phyloP scores from a whole-genome alignment of 2,329 filamentous ascomycete species.

The Fusarium sp. region DNA sequence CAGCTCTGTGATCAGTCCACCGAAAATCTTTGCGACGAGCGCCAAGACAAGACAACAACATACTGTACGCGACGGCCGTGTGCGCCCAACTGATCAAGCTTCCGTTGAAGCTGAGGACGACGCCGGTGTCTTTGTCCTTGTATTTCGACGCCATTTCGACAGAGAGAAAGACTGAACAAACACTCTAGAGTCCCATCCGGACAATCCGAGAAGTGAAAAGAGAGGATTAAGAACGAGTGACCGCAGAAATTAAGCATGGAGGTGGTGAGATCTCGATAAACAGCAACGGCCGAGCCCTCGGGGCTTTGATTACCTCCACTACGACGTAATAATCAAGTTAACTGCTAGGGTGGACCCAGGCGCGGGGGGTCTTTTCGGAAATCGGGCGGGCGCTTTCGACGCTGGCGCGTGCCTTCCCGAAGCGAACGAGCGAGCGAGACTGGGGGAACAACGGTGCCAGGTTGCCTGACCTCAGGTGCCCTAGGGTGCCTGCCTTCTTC shows the following conservation, averaged over 20 bases:
- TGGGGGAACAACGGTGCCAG: background rate
- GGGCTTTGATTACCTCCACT: conserved; percentile 43
- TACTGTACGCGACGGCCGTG: conserved; percentile 84
- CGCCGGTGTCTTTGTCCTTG: conserved; percentile 73
- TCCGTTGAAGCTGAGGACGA: conserved; percentile 76
- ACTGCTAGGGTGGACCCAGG: conserved; percentile 38
- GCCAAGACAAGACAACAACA: conserved; percentile 46
- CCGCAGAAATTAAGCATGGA: conserved; percentile 24
- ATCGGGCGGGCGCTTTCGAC: conserved; percentile 32
- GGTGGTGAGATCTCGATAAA: conserved; percentile 44
- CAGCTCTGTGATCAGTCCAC: conserved; percentile 30
- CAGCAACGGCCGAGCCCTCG: conserved; percentile 40
- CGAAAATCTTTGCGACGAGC: background rate
- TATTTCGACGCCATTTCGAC: conserved; percentile 58
- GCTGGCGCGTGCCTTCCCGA: conserved; percentile 38
- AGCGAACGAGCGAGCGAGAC: conserved; percentile 17
- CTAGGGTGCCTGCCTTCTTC: conserved; percentile 8
- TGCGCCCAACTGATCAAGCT: conserved; percentile 92
- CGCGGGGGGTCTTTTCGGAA: conserved; percentile 31
- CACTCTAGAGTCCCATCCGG: conserved; percentile 48
- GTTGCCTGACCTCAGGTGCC: no score
- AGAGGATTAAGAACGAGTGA: conserved; percentile 35
- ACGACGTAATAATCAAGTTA: conserved; percentile 38
- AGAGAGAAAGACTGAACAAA: conserved; percentile 34
- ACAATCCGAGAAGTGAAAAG: conserved; percentile 43